Base-by-base conservation (phyloP, 176 grass and related monocot species). In the Oryza nivara region DNA sequence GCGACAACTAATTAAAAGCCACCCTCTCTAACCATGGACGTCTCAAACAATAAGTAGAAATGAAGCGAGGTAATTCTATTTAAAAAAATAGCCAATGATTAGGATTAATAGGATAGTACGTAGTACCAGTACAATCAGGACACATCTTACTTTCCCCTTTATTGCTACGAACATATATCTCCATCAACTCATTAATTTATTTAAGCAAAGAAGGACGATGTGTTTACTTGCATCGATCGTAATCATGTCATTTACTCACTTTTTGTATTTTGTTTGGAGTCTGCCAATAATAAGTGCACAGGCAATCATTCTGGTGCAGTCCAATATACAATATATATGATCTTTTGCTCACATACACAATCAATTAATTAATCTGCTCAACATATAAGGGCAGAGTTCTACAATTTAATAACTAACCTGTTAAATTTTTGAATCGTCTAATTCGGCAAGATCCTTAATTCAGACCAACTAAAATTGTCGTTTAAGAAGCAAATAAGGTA, bases 61-160 rank as follows among this genome's bases (percentile, higher is more conserved):
- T 12, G 49, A 52, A 52, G 3, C 4, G 0, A 15, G 11, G 14
- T 17, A 5, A 58, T 58, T 58, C 5, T 20, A 3, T n/a, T 58
- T 66, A 7, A 47, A 25, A 65, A 35, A 83, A 67, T 35, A 28
- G 4, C 12, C 72, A 66, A 68, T 68, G 19, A 76, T 76, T 76
- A 52, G 30, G 30, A 32, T 84, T 84, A 67, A 75, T 35, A 66
- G 19, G 58, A 36, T 75, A 68, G 2, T 22, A n/a, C 14, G 6
- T 28, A 41, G 26, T 35, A 68, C 36, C 47, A 75, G 25, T 15
- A 75, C 41, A 6, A 67, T 30, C 20, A 26, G 52, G 54, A 74
- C 73, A 78, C 79, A 73, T 90, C 73, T 82, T 73, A 61, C n/a
- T 60, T 63, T 69, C n/a, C 60, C 47, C 45, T 86, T 86, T 86